Percentiles rank a stretch among this genome's conserved stretches.
phyloP scores from a whole-genome alignment of 2,329 filamentous ascomycete genomes.

The Penicillium hordei region DNA sequence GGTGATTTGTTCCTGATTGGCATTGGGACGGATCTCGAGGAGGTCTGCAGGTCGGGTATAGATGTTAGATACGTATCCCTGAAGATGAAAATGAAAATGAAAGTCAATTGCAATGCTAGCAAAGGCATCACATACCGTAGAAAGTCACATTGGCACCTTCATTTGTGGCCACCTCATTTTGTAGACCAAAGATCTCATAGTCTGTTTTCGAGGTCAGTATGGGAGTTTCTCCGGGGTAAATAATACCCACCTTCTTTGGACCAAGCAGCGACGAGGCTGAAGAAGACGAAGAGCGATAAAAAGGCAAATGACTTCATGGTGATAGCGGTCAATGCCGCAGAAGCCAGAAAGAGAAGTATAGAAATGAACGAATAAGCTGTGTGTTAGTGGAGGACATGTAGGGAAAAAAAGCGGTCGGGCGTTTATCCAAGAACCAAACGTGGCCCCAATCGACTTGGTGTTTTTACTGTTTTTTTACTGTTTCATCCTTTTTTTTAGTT shows the following conservation, averaged over 20 bases:
- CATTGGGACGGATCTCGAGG: conserved; percentile 70
- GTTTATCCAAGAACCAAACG: conserved; percentile 14
- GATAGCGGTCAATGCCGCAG: conserved; percentile 29
- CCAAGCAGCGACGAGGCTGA: conserved; percentile 73
- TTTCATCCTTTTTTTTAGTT: too few relatives aligned
- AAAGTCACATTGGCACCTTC: conserved; percentile 83
- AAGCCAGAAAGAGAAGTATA: conserved; percentile 11
- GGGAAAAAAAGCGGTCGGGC: conserved; percentile 18
- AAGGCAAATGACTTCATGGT: conserved; percentile 68
- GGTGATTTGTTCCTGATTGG: conserved; percentile 82
- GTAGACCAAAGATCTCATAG: conserved; percentile 95
- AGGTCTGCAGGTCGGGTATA: conserved; percentile 57
- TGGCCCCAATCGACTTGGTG: conserved; percentile 22
- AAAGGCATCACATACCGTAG: conserved; percentile 58
- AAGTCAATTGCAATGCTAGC: neutral
- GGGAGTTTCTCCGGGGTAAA: neutral
- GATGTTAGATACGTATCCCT: conserved; percentile 1
- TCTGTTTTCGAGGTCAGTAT: conserved; percentile 54
- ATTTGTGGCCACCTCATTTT: conserved; percentile 74
- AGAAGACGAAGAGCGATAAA: conserved; percentile 67
- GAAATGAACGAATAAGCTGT: conserved; percentile 11
- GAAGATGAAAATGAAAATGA: neutral
- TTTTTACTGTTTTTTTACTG: neutral
- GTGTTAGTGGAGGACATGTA: conserved; percentile 4
- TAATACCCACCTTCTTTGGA: conserved; percentile 72